A percentile compares a stretch with the other conserved stretches of the same genome.
phyloP scores from a whole-genome alignment of 2,329 filamentous ascomycete species.

The Aspergillus fijiensis region DNA sequence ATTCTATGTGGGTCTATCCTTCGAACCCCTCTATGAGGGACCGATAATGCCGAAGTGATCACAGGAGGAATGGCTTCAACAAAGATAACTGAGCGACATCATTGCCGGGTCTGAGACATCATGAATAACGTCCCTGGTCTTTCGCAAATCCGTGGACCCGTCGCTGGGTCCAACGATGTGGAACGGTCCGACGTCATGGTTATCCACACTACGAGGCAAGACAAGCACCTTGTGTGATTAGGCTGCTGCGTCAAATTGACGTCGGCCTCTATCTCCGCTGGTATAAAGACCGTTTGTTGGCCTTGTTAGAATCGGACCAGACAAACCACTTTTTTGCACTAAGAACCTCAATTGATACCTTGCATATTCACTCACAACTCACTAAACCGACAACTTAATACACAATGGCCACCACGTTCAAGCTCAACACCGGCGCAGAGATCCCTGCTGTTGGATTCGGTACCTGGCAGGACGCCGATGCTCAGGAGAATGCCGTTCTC shows the following conservation, averaged over 20 bases:
- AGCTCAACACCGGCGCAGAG: conserved; percentile 49
- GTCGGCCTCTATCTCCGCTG: conserved; percentile 11
- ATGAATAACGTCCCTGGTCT: not conserved
- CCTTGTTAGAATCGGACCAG: not conserved
- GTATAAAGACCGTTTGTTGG: not conserved
- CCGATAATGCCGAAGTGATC: too few species aligned
- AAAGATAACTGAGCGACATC: not conserved
- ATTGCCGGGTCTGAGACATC: not conserved
- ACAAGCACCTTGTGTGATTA: not conserved
- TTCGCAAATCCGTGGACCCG: not conserved
- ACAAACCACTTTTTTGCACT: not conserved
- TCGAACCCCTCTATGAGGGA: too few species aligned
- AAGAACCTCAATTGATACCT: not conserved
- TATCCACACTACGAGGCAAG: not conserved
- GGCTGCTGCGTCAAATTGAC: conserved; percentile 21
- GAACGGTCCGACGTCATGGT: conserved; percentile 13
- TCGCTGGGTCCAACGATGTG: not conserved
- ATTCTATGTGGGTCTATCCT: too few species aligned
- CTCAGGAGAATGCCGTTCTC: conserved; percentile 50
- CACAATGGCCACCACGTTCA: conserved; percentile 38
- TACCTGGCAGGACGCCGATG: conserved; percentile 55
- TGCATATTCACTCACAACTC: not conserved
- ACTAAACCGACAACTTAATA: not conserved
- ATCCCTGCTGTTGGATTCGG: conserved; percentile 54
- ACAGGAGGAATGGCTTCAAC: too few species aligned